phyloP scores from a whole-genome alignment of 2,329 filamentous ascomycete species.

The Penicillium sp. region DNA sequence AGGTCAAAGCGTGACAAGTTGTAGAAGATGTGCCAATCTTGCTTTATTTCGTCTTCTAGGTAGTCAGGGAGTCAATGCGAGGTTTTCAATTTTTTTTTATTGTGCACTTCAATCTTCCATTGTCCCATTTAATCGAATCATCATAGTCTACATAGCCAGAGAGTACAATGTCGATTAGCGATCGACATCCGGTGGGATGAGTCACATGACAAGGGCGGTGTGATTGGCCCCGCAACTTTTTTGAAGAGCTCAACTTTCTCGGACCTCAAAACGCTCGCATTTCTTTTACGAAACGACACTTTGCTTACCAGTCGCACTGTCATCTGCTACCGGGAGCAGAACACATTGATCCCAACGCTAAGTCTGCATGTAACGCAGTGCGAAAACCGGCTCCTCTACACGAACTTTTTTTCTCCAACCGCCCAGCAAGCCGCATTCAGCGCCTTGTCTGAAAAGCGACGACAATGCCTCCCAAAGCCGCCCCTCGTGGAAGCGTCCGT shows the following conservation, averaged over 20 bases:
- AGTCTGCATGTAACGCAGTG: background rate
- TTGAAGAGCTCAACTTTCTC: constrained; percentile 26
- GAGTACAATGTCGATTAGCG: background rate
- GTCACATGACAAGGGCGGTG: constrained; percentile 23
- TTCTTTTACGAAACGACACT: background rate
- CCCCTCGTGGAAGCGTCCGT: constrained; percentile 28
- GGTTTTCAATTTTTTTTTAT: constrained; percentile 4
- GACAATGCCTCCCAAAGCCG: constrained; percentile 39
- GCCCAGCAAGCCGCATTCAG: constrained; percentile 15
- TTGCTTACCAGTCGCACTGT: background rate
- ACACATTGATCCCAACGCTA: background rate
- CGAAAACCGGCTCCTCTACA: background rate
- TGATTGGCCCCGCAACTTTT: constrained; percentile 26
- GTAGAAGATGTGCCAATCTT: constrained; percentile 18
- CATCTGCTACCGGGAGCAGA: background rate
- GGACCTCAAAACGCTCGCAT: constrained; percentile 3
- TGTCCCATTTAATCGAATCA: background rate
- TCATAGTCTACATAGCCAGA: background rate
- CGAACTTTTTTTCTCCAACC: constrained; percentile 3
- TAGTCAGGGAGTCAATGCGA: constrained; percentile 21
- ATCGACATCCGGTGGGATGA: background rate
- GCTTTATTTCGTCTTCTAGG: constrained; percentile 13
- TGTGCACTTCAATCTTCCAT: background rate
- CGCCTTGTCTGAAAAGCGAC: constrained; percentile 16
- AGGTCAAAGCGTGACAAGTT: constrained; percentile 6